Conservation (phyloP, 2,329 filamentous ascomycete species). For the Pestalotiopsis sp. region DNA sequence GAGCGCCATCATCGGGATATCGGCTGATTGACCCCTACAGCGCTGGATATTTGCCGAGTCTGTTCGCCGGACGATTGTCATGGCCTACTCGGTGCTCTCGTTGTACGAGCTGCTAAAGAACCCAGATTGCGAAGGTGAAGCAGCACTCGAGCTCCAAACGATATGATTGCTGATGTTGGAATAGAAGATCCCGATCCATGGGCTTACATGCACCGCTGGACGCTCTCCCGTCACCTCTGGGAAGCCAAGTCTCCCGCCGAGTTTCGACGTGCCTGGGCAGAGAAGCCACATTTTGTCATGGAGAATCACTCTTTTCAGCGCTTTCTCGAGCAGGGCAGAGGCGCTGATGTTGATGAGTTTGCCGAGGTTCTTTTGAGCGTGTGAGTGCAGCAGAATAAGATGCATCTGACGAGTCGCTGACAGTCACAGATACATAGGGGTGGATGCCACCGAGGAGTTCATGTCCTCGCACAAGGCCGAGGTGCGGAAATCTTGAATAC, state of each 20-base stretch:
- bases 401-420: constrained; percentile 16
- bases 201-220: constrained; percentile 34
- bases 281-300: constrained; percentile 30
- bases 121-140: constrained; percentile 16
- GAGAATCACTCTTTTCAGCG: constrained; percentile 29
- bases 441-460: constrained; percentile 28
- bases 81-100: constrained; percentile 30
- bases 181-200: constrained; percentile 22
- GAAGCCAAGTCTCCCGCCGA: constrained; percentile 30
- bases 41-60: constrained; percentile 39
- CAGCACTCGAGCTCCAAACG: neutral
- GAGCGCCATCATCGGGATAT: neutral
- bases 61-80: constrained; percentile 34
- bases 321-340: constrained; percentile 30
- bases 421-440: constrained; percentile 27
- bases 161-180: constrained; percentile 13
- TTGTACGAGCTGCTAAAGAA: constrained; percentile 32
- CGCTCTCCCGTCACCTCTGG: constrained; percentile 33
- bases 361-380: constrained; percentile 29
- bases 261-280: constrained; percentile 31
- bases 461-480: constrained; percentile 5
- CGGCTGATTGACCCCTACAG: constrained; percentile 17
- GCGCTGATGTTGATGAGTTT: constrained; percentile 35
- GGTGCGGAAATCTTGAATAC: too few species aligned
- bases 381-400: constrained; percentile 19